Conservation (phyloP, 192 early-diverging fungal species). For the Entrophospora sp. region DNA sequence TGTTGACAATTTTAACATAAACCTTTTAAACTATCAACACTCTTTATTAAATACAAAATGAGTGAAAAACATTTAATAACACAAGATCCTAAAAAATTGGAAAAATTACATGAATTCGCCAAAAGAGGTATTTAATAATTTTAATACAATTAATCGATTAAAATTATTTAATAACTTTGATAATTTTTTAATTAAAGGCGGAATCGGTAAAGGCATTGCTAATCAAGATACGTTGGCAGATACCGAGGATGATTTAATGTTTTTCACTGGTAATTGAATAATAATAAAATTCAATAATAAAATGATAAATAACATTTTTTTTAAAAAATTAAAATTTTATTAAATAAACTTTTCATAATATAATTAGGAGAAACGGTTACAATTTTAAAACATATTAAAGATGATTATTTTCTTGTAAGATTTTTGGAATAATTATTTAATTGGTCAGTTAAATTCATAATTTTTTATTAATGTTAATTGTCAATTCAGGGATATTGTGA, state of each 20-base stretch:
- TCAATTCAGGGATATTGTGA: slow-evolving; percentile 47
- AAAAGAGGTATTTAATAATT: slow-evolving; percentile 2
- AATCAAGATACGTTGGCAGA: slow-evolving; percentile 31
- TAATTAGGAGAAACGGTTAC: slow-evolving; percentile 30
- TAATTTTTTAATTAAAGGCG: slow-evolving; percentile 22
- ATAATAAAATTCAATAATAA: background rate
- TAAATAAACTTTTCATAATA: background rate
- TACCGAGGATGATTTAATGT: slow-evolving; percentile 38
- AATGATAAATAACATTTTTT: background rate
- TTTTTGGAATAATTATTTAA: background rate
- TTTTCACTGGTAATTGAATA: slow-evolving; percentile 25
- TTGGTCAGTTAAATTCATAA: background rate
- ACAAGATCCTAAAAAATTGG: background rate
- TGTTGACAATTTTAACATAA: too few relatives aligned
- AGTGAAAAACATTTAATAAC: too few relatives aligned
- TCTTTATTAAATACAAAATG: too few relatives aligned
- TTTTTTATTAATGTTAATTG: background rate
- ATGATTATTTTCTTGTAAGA: slow-evolving; percentile 35
- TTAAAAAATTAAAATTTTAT: background rate
- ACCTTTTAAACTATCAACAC: too few relatives aligned
- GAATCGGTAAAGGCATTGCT: slow-evolving; percentile 34
- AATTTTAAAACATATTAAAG: slow-evolving; percentile 30
- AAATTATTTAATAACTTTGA: background rate
- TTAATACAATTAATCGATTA: background rate
- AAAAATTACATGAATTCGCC: slow-evolving; percentile 14